Evolutionary conservation across 1,139 yeast species (phyloP), one percentile per base, ranked within the genome.

Genomic region (Candida dubliniensis): DNA sequence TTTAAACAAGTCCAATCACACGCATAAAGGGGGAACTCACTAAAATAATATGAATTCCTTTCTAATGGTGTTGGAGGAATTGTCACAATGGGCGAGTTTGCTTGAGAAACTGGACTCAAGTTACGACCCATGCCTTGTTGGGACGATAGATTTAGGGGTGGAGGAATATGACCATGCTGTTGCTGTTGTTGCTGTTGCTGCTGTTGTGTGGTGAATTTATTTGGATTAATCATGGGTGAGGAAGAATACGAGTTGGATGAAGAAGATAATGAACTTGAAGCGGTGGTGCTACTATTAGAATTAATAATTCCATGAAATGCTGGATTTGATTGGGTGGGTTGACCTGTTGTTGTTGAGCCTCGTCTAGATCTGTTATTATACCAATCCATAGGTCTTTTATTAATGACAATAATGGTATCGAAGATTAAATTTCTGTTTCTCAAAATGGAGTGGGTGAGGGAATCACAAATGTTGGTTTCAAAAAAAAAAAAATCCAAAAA

Each of bases 21-120:
- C 27, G 84, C 76, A 55, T 77, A 84, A 15, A 87, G 65, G 1
- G 95, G 93, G 60, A 75, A 73, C 42, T 77, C 77, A 0, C 86
- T 71, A 47, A 78, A 79, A 56, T 75, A 84, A 54, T 74, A 76
- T 5, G 87, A 82, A 5, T 76, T 67, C 31, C 82, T 57, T 36
- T 51, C 56, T 32, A 52, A 33, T 12, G 53, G 55, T 10, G 48
- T 40, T 1, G 44, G 31, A 7, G 51, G 37, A 9, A 47, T 29
- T 7, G 39, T 2, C 3, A 46, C 27, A 2, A 41, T 15, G 6
- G 51, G 38, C 13, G 42, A 35, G 9, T 25, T 10, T 2, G 43
- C 14, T 26, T 38, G 31, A 5, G 41, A 34, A 14, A 45, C 38
- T 2, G 48, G 46, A 27, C 47, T 44, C 4, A 40, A 36, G 26